A percentile compares a stretch with the other conserved stretches of the same genome.
phyloP scores from a whole-genome alignment of 2,329 filamentous ascomycete genomes.

The Albifimbria verrucaria region DNA sequence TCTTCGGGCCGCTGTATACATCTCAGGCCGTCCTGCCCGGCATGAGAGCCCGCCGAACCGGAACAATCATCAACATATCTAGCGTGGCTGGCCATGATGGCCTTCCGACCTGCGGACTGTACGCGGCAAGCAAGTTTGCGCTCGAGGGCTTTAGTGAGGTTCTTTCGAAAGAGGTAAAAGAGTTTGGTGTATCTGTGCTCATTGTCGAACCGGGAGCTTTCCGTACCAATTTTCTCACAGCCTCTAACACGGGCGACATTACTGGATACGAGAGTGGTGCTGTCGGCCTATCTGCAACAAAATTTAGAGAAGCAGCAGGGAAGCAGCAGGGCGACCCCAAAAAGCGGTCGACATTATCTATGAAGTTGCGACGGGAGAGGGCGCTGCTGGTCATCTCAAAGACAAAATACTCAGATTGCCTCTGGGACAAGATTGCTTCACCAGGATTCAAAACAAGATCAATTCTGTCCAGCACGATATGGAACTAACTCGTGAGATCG shows the following conservation, averaged over 20 bases:
- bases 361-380: constrained; percentile 30
- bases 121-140: constrained; percentile 43
- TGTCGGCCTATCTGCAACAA: constrained; percentile 18
- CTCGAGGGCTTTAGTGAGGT: constrained; percentile 39
- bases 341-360: constrained; percentile 33
- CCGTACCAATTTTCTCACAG: constrained; percentile 42
- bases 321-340: constrained; percentile 37
- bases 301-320: constrained; percentile 21
- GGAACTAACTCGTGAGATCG: no score
- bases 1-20: constrained; percentile 46
- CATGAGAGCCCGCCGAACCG: constrained; percentile 37
- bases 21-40: constrained; percentile 44
- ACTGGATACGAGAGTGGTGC: constrained; percentile 27
- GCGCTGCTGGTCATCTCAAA: constrained; percentile 19
- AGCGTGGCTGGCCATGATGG: constrained; percentile 39
- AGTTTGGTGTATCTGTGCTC: constrained; percentile 39
- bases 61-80: constrained; percentile 44
- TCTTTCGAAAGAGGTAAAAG: constrained; percentile 37
- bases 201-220: constrained; percentile 49
- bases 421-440: constrained; percentile 30
- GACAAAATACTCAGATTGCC: constrained; percentile 29
- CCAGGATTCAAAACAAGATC: constrained; percentile 20
- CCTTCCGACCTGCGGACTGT: constrained; percentile 36
- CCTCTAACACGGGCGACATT: constrained; percentile 11
- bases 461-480: constrained; percentile 10